Evolutionary conservation across 2,329 filamentous ascomycete genomes (phyloP).

Genomic region (Aspergillus sp.): DNA sequence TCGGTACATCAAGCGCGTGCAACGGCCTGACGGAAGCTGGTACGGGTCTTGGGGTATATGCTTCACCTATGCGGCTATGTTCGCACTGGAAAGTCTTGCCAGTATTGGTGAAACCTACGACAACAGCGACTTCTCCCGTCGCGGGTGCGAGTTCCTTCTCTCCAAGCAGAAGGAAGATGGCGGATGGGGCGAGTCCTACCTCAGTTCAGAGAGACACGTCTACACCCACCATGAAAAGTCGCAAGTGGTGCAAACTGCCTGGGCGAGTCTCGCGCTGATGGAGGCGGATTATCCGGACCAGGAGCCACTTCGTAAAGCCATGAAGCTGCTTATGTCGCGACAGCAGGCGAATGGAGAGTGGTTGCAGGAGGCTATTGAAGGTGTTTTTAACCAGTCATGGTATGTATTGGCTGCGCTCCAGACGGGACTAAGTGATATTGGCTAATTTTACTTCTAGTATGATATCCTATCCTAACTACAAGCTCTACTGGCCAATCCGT

Average conservation of each 20-base stretch:
- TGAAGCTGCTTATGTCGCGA: conserved; percentile 73
- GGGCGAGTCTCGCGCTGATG: conserved; percentile 75
- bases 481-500: conserved; percentile 91
- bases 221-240: conserved; percentile 72
- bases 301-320: conserved; percentile 61
- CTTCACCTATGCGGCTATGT: conserved; percentile 96
- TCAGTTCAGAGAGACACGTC: conserved; percentile 67
- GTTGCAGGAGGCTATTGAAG: conserved; percentile 91
- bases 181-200: conserved; percentile 93
- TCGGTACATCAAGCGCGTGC: conserved; percentile 70
- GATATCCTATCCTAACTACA: conserved; percentile 99
- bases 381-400: conserved; percentile 98
- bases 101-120: conserved; percentile 73
- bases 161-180: conserved; percentile 80
- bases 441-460: conserved; percentile 48
- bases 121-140: conserved; percentile 61
- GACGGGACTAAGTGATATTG: conserved; percentile 10
- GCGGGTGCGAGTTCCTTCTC: conserved; percentile 78
- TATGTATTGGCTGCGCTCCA: conserved; percentile 34
- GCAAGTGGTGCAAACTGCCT: conserved; percentile 90
- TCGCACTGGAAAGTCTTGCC: conserved; percentile 78
- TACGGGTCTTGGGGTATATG: conserved; percentile 98
- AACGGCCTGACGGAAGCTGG: conserved; percentile 81
- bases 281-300: conserved; percentile 73
- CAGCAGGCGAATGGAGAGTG: conserved; percentile 89